Percentiles rank a stretch among this genome's conserved stretches.
These are phyloP conservation scores for Cordia subcordata DNA, from an alignment of 257 asterid species.

Conservation along the genomic window DNA sequence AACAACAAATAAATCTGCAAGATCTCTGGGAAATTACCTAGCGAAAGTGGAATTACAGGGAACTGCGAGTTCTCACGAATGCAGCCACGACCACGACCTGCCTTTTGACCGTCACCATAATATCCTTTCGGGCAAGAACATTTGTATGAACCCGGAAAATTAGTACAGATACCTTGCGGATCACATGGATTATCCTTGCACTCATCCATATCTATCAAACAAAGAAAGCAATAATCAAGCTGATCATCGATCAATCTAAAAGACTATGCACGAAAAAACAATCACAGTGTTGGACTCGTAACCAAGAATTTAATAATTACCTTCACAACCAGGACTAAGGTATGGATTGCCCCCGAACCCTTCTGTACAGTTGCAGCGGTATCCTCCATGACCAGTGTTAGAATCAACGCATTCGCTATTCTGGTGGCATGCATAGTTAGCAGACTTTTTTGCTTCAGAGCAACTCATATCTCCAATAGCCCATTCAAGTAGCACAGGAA, in stretches of 20 bases:
- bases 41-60: conserved; percentile 38
- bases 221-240: background rate
- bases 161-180: conserved; percentile 21
- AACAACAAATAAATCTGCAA: too few species aligned
- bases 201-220: conserved; percentile 35
- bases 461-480: conserved; percentile 12
- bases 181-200: conserved; percentile 36
- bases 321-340: conserved; percentile 9
- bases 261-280: background rate
- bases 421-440: background rate
- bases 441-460: background rate
- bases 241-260: background rate
- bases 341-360: conserved; percentile 20
- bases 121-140: conserved; percentile 63
- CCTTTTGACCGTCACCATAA: conserved; percentile 48
- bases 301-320: background rate
- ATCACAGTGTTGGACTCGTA: background rate
- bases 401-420: conserved; percentile 16
- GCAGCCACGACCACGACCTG: conserved; percentile 47
- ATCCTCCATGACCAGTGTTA: conserved; percentile 15
- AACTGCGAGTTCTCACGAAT: conserved; percentile 33
- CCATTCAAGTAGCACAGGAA: conserved; percentile 19
- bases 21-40: conserved; percentile 16
- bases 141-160: conserved; percentile 35
- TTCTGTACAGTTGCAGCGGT: conserved; percentile 12